Evolutionary conservation across 441 rosid genomes (phyloP).

Genomic region (Viola pubescens): DNA sequence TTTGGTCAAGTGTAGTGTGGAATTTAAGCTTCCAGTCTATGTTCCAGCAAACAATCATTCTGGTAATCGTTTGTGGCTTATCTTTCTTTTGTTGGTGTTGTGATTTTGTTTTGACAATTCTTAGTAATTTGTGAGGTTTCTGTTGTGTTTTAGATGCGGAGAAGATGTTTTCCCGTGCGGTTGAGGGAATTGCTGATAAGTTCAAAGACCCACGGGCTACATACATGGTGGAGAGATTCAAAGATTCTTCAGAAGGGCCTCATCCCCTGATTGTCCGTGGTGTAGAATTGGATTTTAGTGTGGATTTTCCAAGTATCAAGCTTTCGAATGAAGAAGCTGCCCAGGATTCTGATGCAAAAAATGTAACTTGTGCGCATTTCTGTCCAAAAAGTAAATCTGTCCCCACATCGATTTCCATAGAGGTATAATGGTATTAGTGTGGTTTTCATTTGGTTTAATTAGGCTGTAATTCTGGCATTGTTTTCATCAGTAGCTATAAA

Average conservation of each 20-base stretch:
- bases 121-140: conserved; percentile 4
- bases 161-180: conserved; percentile 36
- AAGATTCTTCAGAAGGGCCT: conserved; percentile 30
- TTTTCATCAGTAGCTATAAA: conserved; percentile 4
- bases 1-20: conserved; percentile 66
- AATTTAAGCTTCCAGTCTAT: conserved; percentile 56
- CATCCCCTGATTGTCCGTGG: conserved; percentile 46
- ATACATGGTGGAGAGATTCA: conserved; percentile 44
- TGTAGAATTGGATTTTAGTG: conserved; percentile 43
- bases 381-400: conserved; percentile 42
- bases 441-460: conserved; percentile 5
- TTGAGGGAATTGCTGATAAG: conserved; percentile 42
- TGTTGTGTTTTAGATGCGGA: conserved; percentile 39
- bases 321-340: conserved; percentile 34
- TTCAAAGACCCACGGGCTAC: conserved; percentile 51
- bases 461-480: conserved; percentile 5
- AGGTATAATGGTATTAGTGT: conserved; percentile 39
- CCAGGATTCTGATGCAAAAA: conserved; percentile 29
- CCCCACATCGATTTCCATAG: conserved; percentile 32
- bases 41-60: conserved; percentile 40
- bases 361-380: conserved; percentile 48
- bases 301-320: conserved; percentile 35
- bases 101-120: neutral
- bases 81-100: neutral
- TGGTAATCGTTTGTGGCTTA: conserved; percentile 28